phyloP scores from a whole-genome alignment of 176 grass and related monocot species.

The Zoysia japonica region DNA sequence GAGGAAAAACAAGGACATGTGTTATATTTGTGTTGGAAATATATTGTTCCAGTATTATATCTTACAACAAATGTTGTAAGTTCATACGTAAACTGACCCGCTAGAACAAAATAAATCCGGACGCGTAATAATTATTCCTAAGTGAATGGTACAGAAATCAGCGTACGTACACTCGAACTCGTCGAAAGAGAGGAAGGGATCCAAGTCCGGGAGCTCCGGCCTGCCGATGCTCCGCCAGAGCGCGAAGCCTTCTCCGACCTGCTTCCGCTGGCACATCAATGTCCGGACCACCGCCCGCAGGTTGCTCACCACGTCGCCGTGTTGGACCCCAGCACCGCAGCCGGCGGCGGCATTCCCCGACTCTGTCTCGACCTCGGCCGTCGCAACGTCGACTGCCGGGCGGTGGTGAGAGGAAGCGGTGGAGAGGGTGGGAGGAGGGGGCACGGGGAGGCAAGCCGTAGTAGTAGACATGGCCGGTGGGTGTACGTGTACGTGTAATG shows the following conservation, averaged over 20 bases:
- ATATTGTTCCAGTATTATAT: too few species aligned
- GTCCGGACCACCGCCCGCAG: constrained; percentile 37
- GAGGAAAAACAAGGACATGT: background rate
- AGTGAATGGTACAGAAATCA: background rate
- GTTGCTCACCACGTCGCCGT: background rate
- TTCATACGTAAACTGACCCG: too few species aligned
- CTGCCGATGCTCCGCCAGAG: constrained; percentile 31
- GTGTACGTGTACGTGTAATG: too few species aligned
- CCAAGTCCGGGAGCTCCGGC: constrained; percentile 58
- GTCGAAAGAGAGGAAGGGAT: constrained; percentile 68
- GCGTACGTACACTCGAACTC: constrained; percentile 65
- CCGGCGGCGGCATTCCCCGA: background rate
- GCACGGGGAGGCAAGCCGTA: background rate
- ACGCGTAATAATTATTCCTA: too few species aligned
- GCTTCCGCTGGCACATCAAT: constrained; percentile 29
- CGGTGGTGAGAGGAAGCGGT: background rate
- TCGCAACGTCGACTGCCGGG: background rate
- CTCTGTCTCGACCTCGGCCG: background rate
- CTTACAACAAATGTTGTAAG: too few species aligned
- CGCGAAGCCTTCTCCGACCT: constrained; percentile 18
- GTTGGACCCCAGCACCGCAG: background rate
- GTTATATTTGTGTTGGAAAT: background rate
- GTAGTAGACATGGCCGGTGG: background rate
- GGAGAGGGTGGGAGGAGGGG: background rate
- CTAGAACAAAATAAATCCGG: too few species aligned